Evolutionary conservation across 257 asterid species (phyloP), one percentile per base, ranked within the genome.

Genomic region (Solanum clarkiae): DNA sequence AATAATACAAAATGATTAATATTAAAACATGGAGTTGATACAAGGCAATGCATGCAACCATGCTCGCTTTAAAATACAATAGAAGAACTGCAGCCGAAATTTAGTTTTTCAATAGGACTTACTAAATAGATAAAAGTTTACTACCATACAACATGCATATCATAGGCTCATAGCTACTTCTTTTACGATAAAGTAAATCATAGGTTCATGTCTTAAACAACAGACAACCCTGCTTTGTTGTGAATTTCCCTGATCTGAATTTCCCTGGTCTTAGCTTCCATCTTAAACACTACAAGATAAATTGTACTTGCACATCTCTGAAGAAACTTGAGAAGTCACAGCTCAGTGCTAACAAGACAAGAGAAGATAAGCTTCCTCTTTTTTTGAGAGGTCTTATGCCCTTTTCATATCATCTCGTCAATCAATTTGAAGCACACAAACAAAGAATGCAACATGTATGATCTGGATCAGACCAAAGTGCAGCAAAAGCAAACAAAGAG

Each of bases 161-260:
- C 24, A 14, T 49, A 54, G n/a, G 60, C 26, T 51, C 82, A 24
- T 26, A 77, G 98, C 95, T 88, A 77, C 2, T 26, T 8, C 24
- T 63, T 26, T 26, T 26, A 13, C 6, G 9, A 63, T 16, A 29
- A 26, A 63, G 71, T 26, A 63, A 63, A 15, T 14, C 44, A 47
- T 47, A 53, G n/a, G 81, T 15, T 26, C 82, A 24, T 15, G 26
- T 26, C 3, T 51, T 24, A 51, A 26, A 77, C 45, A 24, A 77
- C 63, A 51, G 45, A 26, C 26, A 77, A 26, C 2, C 79, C 17
- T 26, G 63, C 22, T 77, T 77, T 15, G 57, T 53, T 51, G 82
- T 14, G 63, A 51, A 77, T 77, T 75, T 26, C 60, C 40, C 82
- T 77, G 5, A 16, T 51, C 53, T 77, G 63, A 97, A 97, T 26